Percentiles rank a stretch among this genome's conserved stretches.
These are phyloP conservation scores for Daldinia eschscholtzii DNA, from an alignment of 2,329 filamentous ascomycete species.

Conservation along the genomic window DNA sequence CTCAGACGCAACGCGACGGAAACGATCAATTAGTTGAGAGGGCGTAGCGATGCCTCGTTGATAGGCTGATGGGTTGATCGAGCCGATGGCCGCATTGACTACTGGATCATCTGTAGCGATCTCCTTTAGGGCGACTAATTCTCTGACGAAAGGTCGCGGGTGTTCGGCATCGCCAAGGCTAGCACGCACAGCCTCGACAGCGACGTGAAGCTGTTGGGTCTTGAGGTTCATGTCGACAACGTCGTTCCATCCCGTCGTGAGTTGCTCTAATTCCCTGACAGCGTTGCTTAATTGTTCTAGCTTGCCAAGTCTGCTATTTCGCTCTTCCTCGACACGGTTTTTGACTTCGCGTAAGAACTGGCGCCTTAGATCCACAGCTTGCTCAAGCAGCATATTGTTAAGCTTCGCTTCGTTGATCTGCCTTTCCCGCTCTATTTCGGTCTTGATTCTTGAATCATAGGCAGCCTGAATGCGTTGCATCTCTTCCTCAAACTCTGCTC, in stretches of 20 bases:
- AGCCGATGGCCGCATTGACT: slow-evolving; percentile 93
- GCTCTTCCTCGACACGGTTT: slow-evolving; percentile 87
- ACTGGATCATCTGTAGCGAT: slow-evolving; percentile 86
- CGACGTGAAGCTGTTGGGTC: slow-evolving; percentile 96
- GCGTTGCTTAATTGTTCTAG: slow-evolving; percentile 82
- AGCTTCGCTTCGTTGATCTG: slow-evolving; percentile 86
- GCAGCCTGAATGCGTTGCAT: slow-evolving; percentile 80
- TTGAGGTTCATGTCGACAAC: slow-evolving; percentile 91
- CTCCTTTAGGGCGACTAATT: slow-evolving; percentile 94
- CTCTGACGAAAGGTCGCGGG: slow-evolving; percentile 88
- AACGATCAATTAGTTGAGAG: slow-evolving; percentile 91
- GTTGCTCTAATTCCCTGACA: slow-evolving; percentile 85
- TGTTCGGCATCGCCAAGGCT: slow-evolving; percentile 80
- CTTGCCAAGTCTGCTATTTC: slow-evolving; percentile 86
- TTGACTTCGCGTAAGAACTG: slow-evolving; percentile 84
- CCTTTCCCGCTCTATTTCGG: slow-evolving; percentile 82
- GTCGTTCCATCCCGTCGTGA: slow-evolving; percentile 89
- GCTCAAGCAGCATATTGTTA: slow-evolving; percentile 88
- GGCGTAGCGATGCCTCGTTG: slow-evolving; percentile 89
- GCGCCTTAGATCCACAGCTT: slow-evolving; percentile 89
- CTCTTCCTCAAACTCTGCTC: slow-evolving; percentile 88
- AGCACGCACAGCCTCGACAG: slow-evolving; percentile 90
- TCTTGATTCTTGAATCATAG: slow-evolving; percentile 84
- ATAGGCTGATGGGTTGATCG: slow-evolving; percentile 93
- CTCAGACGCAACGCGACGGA: slow-evolving; percentile 91